Base-by-base conservation (phyloP, 441 rosid species). In the Pelargonium citronellum region DNA sequence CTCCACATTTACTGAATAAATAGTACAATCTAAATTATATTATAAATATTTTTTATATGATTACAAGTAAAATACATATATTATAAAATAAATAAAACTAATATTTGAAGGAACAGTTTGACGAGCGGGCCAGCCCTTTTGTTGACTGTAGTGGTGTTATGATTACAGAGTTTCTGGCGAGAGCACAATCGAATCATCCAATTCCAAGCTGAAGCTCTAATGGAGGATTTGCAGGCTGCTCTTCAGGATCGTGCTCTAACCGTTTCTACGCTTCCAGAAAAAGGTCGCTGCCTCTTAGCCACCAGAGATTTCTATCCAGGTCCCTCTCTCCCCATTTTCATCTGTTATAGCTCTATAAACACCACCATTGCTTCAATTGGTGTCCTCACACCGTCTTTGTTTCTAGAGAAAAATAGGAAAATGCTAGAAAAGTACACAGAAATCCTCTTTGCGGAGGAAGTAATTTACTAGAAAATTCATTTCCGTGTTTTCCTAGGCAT, bases 251-350 rank as follows among this genome's bases (percentile, higher is more conserved):
- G 78, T 10, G 87, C 83, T 72, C 80, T 91, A 71, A 65, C 66
- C 41, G 75, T 89, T 39, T 67, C 77, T 4, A 75, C 72, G 66
- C 79, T 83, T 47, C 84, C 85, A 13, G 83, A 69, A 3, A 95
- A 87, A 85, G 99, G 99, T 69, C 91, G 98, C 1, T 85, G 82
- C 57, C 85, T 92, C 17, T 39, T 84, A 67, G 68, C 93, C 67
- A 5, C 81, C 75, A 85, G 75, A 77, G 86, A 87, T 69, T 84
- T 89, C 77, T 77, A 69, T 80, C 91, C 87, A 82, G 99, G 98
- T 91, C 75, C 67, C 37, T 75, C 71, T 49, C 41, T 43, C 19
- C 75, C 66, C 49, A 20, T 13, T 22, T 8, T 61, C 41, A 17
- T 4, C 24, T 30, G 2, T 24, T 24, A 24, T 1, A 24, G 30